Evolutionary conservation across 129 eudicot genomes (phyloP), one percentile per base, ranked within the genome.

Genomic region (Scalesia atractyloides): DNA sequence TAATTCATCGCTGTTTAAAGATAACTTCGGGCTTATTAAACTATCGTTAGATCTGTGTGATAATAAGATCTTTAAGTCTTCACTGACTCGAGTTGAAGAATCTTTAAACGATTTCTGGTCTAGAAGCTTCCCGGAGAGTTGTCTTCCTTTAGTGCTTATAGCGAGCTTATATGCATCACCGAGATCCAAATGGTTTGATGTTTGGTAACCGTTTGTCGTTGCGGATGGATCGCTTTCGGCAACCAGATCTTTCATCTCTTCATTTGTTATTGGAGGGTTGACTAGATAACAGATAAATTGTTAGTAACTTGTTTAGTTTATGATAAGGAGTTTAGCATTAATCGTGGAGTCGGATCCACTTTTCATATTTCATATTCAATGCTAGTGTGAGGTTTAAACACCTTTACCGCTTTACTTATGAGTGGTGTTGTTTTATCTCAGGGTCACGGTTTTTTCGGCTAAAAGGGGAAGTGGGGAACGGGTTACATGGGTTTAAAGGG

Each of bases 111-210:
- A 83, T 63, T 15, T 82, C 68, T 88, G 93, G 51, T 94, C 96
- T 34, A 84, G 69, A 63, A 84, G 64, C 78, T 83, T 89, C 18
- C 87, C 92, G 2, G 98, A 92, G 34, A 89, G 79, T 70, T 88
- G 94, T 70, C 94, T 86, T 50, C 91, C 87, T 68, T 74, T 88
- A 30, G 56, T 81, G 70, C 93, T 84, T 47, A 88, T 66, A 22
- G 99, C 99, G 18, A 94, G 83, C 80, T 83, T 94, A 84, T 94
- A 94, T 61, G 97, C 99, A 78, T 88, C 99, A 41, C 89, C 88
- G 43, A 94, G 99, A 50, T 94, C 96, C 78, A 93, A 74, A 73
- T 79, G 11, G 77, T 76, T 81, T 15, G 84, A 59, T 33, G 63
- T 69, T 66, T 73, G 82, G 58, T 77, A 80, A 68, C 86, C 72